Base-by-base conservation (phyloP, 2,329 filamentous ascomycete species). In the Neonectria faginata region DNA sequence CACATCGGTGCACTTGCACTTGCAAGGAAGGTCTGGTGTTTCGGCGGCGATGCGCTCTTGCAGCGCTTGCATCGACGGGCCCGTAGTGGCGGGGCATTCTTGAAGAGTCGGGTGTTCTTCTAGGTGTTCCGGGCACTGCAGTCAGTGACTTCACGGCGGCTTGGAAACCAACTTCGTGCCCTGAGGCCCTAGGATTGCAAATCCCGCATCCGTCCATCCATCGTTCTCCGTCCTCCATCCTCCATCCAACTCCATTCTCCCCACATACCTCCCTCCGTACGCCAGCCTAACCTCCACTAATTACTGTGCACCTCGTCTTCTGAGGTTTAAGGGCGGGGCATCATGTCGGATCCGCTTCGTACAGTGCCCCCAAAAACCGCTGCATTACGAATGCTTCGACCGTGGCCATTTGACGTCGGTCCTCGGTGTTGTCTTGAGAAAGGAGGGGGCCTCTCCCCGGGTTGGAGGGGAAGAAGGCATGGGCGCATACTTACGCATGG, bases 381-480 rank as follows among this genome's bases (percentile, higher is more conserved):
- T 57, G 54, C 59, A 69, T 69, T 68, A 72, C 70, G 62, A 71
- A 72, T 65, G 60, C 56, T 33, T 52, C 59, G 47, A 57, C 62
- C 18, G 51, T 50, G 53, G 48, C 60, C 57, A 59, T 56, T 56
- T 51, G 20, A 64, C 47, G 60, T 59, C 69, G 48, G 33, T 27
- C 56, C 50, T 29, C 36, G 61, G 50, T 18, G 50, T 51, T 63
- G 50, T 36, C 60, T 55, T 44, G 51, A 36, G 44, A 42, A 20
- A 25, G 56, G 36, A 41, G 45, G 53, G 53, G 25, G 25, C 25
- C 25, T 25, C 25, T 25, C 25, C 25, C 25, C 25, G 25, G 25
- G 25, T 57, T 52, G 60, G 50, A 50, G 48, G 27, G 42, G 60
- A 55, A 10, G 36, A 42, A 10, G 31, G 3, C 36, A 36, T 39